Evolutionary conservation across 2,329 filamentous ascomycete genomes (phyloP), one percentile per base, ranked within the genome.

Genomic region (Aspergillus amoenus): DNA sequence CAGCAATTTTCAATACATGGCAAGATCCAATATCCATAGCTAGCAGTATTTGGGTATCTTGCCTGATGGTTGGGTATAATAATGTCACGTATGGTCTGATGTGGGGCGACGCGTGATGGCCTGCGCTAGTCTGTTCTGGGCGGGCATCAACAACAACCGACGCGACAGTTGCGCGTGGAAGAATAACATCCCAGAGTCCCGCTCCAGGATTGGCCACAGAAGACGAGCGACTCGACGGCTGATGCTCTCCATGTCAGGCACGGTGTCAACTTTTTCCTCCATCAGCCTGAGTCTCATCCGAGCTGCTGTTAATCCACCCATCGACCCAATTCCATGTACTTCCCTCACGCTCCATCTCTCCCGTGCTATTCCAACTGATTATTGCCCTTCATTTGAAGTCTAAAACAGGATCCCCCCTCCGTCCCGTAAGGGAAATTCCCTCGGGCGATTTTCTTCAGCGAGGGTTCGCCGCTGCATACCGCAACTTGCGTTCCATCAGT

Each of bases 141-240:
- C 22, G 43, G 56, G 18, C 60, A 57, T 66, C 68, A 68, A 68
- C 66, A 69, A 70, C 68, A 68, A 67, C 67, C 12, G 67, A 70
- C 66, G 67, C 68, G 68, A 61, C 57, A 34, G 45, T 64, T 61
- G 63, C 66, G 68, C 65, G 63, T 57, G 44, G 21, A 49, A 56
- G 52, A 60, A 57, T 55, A 62, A 64, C 61, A 61, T 22, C 45
- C 39, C 57, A 61, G 40, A 62, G 59, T 60, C 62, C 59, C 60
- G 54, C 61, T 22, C 55, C 43, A 56, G 55, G 57, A 61, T 61
- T 60, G 61, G 59, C 47, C 52, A 45, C 50, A 21, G 50, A 53
- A 39, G 43, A 17, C 45, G 27, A 43, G 53, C 49, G 52, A 56
- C 56, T 40, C 44, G 49, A 52, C 49, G 40, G 40, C 40, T 12